Evolutionary conservation across 345 rosid genomes (phyloP), one percentile per base, ranked within the genome.

Genomic region (Angophora floribunda): DNA sequence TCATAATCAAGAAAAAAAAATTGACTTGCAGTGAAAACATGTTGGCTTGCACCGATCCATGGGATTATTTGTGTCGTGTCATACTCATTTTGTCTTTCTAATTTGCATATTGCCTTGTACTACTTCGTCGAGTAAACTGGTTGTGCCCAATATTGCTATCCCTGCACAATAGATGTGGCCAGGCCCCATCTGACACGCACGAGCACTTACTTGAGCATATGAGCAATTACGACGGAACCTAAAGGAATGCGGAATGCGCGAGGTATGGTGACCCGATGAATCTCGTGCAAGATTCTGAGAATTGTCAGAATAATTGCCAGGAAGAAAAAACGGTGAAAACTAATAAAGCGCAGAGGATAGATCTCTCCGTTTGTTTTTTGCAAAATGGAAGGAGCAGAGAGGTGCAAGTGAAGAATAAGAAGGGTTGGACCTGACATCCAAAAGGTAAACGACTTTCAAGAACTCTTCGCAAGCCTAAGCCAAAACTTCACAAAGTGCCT

Each of bases 181-280:
- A n/a, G 16, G 36, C 9, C 32, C 7, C 36, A n/a, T 63, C 17
- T 2, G 7, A n/a, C 4, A 63, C 7, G 19, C 17, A 2, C 36
- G 19, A n/a, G 75, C 3, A 6, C n/a, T 63, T 0, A 0, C n/a
- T 2, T 1, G 75, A 63, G 75, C 75, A 63, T 0, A 16, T 13
- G 17, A 7, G 41, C 36, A n/a, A 63, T 63, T 63, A 3, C 75
- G 5, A 63, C 3, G 9, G 41, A n/a, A 63, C 36, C 17, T 28
- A n/a, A 63, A n/a, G 4, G 15, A 14, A 28, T 63, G 70, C 14
- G 4, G 15, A 14, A 28, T 63, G 70, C 14, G 7, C 2, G 16
- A 63, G 70, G 17, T 63, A 6, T 63, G 75, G 75, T 3, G 6
- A 63, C 5, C 36, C n/a, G 36, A 63, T 63, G 75, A n/a, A 63